Evolutionary conservation across 176 grass and related monocot genomes (phyloP), one percentile per base, ranked within the genome.

Genomic region (Oryza coarctata): DNA sequence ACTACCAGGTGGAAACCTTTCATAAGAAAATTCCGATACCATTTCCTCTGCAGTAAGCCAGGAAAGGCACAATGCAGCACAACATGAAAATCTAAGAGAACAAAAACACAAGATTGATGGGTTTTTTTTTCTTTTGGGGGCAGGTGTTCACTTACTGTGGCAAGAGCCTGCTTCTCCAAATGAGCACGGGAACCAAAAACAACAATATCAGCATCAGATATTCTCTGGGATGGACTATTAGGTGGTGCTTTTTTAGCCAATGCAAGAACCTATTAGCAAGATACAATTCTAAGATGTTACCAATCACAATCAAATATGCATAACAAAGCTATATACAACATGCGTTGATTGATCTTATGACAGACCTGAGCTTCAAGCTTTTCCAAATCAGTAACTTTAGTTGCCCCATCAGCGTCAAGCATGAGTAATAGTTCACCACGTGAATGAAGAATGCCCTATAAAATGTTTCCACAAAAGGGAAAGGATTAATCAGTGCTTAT

Each of bases 351-450:
- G 11, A 82, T 61, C 71, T 35, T 77, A 69, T 33, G 66, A 86
- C 64, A 85, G 38, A 99, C 93, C 91, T 99, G 85, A 77, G 80
- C 83, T 84, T 95, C 96, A 68, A 99, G 96, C 60, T 95, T 99
- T 89, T 95, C 96, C 49, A 99, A 83, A 87, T 95, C 93, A 43
- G 91, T 93, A 73, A 99, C 76, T 71, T 99, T 91, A 74, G 93
- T 99, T 81, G 96, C 90, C 44, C 93, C 93, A 88, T 99, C 96
- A 75, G 93, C 93, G 83, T 99, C 96, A 77, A 99, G 96, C 96
- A 99, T 99, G n/a, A 99, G 80, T 71, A 95, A 79, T 50, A 99
- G 45, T 77, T 99, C 83, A 45, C 96, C 93, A 70, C 90, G 87
- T 34, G 96, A 89, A 94, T 99, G 96, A n/a, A 99, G 88, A 91